Evolutionary conservation across 2,329 filamentous ascomycete species (phyloP).

Genomic region (Fusarium sp.): DNA sequence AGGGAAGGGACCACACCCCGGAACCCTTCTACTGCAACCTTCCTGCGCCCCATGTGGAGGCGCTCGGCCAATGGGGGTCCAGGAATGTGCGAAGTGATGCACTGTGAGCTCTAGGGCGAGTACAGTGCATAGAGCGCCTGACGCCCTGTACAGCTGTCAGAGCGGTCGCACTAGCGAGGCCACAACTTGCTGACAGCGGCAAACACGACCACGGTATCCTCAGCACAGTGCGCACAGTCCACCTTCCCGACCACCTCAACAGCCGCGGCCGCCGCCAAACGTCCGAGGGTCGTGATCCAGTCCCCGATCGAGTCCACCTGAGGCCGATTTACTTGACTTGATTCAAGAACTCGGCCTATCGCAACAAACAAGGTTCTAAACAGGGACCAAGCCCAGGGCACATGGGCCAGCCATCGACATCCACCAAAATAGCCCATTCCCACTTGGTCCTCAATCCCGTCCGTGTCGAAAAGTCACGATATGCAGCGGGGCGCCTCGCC

Average conservation of each 20-base stretch:
- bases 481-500: conserved; percentile 39
- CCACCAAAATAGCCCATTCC: conserved; percentile 32
- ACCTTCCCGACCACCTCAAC: conserved; percentile 28
- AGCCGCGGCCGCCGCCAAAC: conserved; percentile 33
- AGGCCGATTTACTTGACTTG: conserved; percentile 21
- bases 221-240: conserved; percentile 4
- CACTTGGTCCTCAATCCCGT: conserved; percentile 23
- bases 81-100: conserved; percentile 3
- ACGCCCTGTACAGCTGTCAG: conserved; percentile 8
- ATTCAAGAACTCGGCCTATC: conserved; percentile 34
- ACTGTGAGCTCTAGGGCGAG: not conserved
- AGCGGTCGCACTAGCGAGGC: not conserved
- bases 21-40: conserved; percentile 36
- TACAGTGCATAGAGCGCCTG: not conserved
- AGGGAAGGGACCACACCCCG: conserved; percentile 28
- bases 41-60: conserved; percentile 38
- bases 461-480: conserved; percentile 39
- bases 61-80: conserved; percentile 36
- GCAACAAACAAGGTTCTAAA: conserved; percentile 22
- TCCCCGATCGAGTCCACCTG: conserved; percentile 26
- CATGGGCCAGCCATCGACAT: conserved; percentile 38
- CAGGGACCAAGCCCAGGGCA: conserved; percentile 21
- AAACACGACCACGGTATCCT: conserved; percentile 21
- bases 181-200: not conserved
- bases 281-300: conserved; percentile 25